phyloP scores from a whole-genome alignment of 2,329 filamentous ascomycete genomes.

The Alternaria burnsii region DNA sequence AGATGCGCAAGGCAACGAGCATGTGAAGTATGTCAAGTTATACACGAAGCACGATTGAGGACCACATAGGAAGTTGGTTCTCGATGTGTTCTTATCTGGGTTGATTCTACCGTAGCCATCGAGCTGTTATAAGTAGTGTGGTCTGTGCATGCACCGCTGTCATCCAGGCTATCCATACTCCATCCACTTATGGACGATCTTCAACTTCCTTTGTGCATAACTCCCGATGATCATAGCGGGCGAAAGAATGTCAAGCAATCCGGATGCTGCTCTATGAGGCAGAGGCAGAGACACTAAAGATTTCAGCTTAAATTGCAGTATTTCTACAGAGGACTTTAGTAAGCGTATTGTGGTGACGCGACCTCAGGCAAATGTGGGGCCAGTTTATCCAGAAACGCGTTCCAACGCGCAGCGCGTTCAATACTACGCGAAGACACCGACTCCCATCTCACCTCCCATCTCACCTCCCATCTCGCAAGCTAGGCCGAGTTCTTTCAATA shows the following conservation, averaged over 20 bases:
- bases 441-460: neutral
- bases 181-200: neutral
- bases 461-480: neutral
- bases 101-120: neutral
- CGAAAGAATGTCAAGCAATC: neutral
- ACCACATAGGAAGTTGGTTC: neutral
- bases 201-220: neutral
- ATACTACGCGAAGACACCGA: neutral
- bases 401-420: neutral
- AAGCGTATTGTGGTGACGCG: neutral
- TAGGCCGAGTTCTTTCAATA: neutral
- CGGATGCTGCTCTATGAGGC: too few species aligned
- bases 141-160: neutral
- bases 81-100: neutral
- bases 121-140: neutral
- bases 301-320: neutral
- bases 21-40: slow-evolving; percentile 45
- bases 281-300: too few species aligned
- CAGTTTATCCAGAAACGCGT: neutral
- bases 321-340: neutral
- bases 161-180: neutral
- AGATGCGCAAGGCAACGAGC: slow-evolving; percentile 40
- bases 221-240: neutral
- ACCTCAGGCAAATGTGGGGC: neutral
- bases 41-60: slow-evolving; percentile 35